phyloP scores from a whole-genome alignment of 1,284 basidiomycete genomes.

The Ceratobasidium sp. region DNA sequence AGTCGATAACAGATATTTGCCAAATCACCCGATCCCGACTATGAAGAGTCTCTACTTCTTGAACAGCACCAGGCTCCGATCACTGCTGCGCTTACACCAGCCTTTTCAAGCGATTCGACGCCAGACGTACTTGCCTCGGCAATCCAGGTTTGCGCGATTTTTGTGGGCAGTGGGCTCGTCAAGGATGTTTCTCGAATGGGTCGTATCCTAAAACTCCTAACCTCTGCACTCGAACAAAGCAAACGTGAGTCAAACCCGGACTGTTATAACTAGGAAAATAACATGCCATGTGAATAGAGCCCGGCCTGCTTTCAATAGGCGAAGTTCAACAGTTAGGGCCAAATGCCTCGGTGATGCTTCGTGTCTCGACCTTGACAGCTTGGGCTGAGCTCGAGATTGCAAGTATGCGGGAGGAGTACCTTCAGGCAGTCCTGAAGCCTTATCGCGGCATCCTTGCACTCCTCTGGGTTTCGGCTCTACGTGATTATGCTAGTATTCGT shows the following conservation, averaged over 20 bases:
- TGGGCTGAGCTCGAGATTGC: conserved; percentile 95
- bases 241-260: conserved; percentile 61
- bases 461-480: conserved; percentile 87
- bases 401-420: conserved; percentile 74
- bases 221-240: conserved; percentile 87
- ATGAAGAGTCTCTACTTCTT: conserved; percentile 87
- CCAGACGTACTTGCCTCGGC: conserved; percentile 94
- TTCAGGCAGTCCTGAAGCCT: conserved; percentile 83
- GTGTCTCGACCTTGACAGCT: conserved; percentile 90
- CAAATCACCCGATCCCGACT: conserved; percentile 88
- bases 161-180: conserved; percentile 95
- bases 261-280: neutral
- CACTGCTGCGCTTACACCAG: conserved; percentile 96
- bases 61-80: conserved; percentile 99
- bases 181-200: conserved; percentile 92
- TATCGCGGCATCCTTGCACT: conserved; percentile 76
- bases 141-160: conserved; percentile 92
- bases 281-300: conserved; percentile 58
- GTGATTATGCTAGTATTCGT: conserved; percentile 91
- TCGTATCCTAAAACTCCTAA: conserved; percentile 89
- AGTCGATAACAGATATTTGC: conserved; percentile 72
- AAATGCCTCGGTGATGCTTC: conserved; percentile 93
- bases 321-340: conserved; percentile 88
- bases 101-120: conserved; percentile 92
- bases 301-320: conserved; percentile 84